Base-by-base conservation (phyloP, 1,284 basidiomycete genomes). In the Neotropicomus parvogracilis region DNA sequence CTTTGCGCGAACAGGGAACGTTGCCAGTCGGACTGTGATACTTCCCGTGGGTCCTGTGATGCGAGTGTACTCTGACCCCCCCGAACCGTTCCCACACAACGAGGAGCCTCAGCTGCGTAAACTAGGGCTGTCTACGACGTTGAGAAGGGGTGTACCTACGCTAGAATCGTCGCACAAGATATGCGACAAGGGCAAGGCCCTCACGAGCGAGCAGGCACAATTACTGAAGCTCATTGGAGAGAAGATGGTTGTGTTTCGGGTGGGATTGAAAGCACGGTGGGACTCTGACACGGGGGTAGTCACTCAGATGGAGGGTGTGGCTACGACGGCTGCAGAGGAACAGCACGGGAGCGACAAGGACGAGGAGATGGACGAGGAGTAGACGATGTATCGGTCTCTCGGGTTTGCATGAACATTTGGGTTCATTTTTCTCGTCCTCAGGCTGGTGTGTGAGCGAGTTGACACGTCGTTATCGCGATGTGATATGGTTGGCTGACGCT, bases 61-160 rank as follows among this genome's bases (percentile, higher is more conserved):
- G 78, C 79, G 83, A 63, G 75, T 78, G 47, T 75, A 87, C 64
- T 83, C 85, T 12, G 81, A 85, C 57, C 84, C 85, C 3, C 81
- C 86, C 27, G 84, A 90, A 59, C 87, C 93, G 1, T 94, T 98
- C 67, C 92, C 95, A 24, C 94, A 97, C 69, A 93, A 91, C 58
- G 91, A 98, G 72, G 95, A 99, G 60, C 93, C 95, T 17, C 95
- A 98, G 65, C 76, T 99, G 46, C 83, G 95, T 48, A 88, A 89
- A 65, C 79, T 98, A 26, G 97, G 97, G 11, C 74, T 99, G 45
- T 79, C 84, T 38, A 98, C 95, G 16, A 79, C 77, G 46, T 80
- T 99, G 73, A 81, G 87, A 54, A 81, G 81, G 56, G 97, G 95
- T 49, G 88, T 97, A 2, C 95, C 97, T 3, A 90, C 86, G 4